These are phyloP conservation scores for Suhomyces canberraensis DNA, from an alignment of 805 yeast genomes.

Conservation along the genomic window DNA sequence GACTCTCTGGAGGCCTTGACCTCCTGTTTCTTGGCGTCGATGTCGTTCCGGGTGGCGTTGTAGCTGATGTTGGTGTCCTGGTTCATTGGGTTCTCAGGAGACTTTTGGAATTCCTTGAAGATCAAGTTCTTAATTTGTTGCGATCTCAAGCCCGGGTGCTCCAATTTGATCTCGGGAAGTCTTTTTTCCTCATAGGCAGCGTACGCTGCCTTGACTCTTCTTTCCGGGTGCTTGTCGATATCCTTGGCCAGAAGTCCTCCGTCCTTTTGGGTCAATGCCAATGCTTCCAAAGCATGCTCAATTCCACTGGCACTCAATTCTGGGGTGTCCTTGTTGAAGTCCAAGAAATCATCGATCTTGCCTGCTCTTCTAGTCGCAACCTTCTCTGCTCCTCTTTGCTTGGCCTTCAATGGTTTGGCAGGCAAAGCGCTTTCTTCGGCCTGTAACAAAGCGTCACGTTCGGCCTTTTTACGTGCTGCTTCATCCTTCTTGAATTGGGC, in stretches of 20 bases:
- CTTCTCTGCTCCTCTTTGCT: constrained; percentile 67
- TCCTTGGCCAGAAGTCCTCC: constrained; percentile 59
- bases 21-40: constrained; percentile 43
- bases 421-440: constrained; percentile 67
- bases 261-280: constrained; percentile 58
- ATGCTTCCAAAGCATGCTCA: constrained; percentile 76
- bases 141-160: constrained; percentile 74
- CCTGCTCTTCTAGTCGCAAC: constrained; percentile 58
- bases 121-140: constrained; percentile 74
- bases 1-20: constrained; percentile 50
- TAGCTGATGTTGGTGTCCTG: constrained; percentile 61
- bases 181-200: constrained; percentile 69
- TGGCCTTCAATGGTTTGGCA: constrained; percentile 47
- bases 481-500: constrained; percentile 69
- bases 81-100: constrained; percentile 81
- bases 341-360: constrained; percentile 66
- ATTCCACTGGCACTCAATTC: constrained; percentile 70
- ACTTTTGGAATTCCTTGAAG: constrained; percentile 77
- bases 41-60: constrained; percentile 59
- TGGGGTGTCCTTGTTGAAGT: constrained; percentile 44
- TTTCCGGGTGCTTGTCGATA: constrained; percentile 83
- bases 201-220: constrained; percentile 80
- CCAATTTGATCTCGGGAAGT: constrained; percentile 68
- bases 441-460: constrained; percentile 63
- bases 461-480: constrained; percentile 77